phyloP scores from a whole-genome alignment of 257 asterid genomes.

The Capsicum pubescens region DNA sequence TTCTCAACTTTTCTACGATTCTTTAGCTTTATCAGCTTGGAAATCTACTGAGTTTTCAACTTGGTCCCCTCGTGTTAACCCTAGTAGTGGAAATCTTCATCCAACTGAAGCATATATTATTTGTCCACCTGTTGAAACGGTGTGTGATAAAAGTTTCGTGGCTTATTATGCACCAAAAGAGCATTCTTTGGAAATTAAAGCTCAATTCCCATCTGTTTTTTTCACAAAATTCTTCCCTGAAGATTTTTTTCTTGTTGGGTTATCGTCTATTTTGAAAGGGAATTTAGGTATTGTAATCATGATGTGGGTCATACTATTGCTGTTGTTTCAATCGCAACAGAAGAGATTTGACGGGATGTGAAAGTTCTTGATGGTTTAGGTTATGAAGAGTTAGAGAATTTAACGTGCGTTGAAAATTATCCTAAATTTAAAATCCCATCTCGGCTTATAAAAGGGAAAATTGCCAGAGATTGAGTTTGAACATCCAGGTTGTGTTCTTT shows the following conservation, averaged over 20 bases:
- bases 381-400: conserved; percentile 59
- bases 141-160: conserved; percentile 57
- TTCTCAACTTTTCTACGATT: conserved; percentile 65
- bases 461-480: conserved; percentile 89
- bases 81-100: conserved; percentile 94
- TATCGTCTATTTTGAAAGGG: conserved; percentile 91
- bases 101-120: conserved; percentile 89
- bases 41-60: conserved; percentile 77
- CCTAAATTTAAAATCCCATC: conserved; percentile 58
- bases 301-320: conserved; percentile 95
- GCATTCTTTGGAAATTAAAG: conserved; percentile 80
- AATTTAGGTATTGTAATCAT: conserved; percentile 95
- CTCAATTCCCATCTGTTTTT: conserved; percentile 56
- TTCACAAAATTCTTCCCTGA: conserved; percentile 54
- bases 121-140: conserved; percentile 60
- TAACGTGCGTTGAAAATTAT: conserved; percentile 66
- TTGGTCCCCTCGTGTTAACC: conserved; percentile 97
- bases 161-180: conserved; percentile 93
- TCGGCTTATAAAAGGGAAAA: conserved; percentile 66
- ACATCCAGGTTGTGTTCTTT: conserved; percentile 83
- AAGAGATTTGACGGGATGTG: conserved; percentile 91
- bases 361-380: conserved; percentile 83
- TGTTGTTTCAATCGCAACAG: conserved; percentile 84
- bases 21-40: conserved; percentile 92
- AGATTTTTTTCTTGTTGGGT: conserved; percentile 65